Evolutionary conservation across 345 rosid genomes (phyloP).

Genomic region (Salix purpurea): DNA sequence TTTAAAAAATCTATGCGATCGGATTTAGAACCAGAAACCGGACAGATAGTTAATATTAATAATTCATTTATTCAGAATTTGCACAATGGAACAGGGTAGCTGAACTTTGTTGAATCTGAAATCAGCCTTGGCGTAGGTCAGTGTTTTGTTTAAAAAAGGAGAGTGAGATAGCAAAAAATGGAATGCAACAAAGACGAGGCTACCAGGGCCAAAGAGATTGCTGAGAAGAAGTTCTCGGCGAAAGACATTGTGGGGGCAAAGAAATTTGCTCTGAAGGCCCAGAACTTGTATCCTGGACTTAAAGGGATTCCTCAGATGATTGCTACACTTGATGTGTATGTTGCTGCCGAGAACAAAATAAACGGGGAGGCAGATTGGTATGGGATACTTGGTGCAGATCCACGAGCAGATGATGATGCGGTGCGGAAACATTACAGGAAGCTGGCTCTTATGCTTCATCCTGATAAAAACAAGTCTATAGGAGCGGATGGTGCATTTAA

Average conservation of each 20-base stretch:
- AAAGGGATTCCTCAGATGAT: constrained; percentile 65
- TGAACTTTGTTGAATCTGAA: not conserved
- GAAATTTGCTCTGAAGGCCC: constrained; percentile 75
- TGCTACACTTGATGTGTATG: constrained; percentile 53
- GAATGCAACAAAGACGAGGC: constrained; percentile 97
- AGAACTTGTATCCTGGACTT: constrained; percentile 61
- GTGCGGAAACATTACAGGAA: constrained; percentile 64
- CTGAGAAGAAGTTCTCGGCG: constrained; percentile 68
- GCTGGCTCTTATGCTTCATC: constrained; percentile 67
- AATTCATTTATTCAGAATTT: not conserved
- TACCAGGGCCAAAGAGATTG: constrained; percentile 72
- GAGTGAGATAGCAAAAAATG: constrained; percentile 30
- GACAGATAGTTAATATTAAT: not conserved
- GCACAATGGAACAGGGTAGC: not conserved
- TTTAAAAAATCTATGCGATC: not conserved
- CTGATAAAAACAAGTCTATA: constrained; percentile 80
- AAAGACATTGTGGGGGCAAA: constrained; percentile 69
- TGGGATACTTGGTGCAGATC: constrained; percentile 57
- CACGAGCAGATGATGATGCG: constrained; percentile 56
- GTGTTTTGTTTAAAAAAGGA: not conserved
- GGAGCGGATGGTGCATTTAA: constrained; percentile 92
- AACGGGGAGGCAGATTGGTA: constrained; percentile 77
- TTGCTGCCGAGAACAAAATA: constrained; percentile 58
- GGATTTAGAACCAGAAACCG: not conserved
- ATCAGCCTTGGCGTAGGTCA: not conserved